Conservation (phyloP, 768 basidiomycete species). For the Panellus pusillus region DNA sequence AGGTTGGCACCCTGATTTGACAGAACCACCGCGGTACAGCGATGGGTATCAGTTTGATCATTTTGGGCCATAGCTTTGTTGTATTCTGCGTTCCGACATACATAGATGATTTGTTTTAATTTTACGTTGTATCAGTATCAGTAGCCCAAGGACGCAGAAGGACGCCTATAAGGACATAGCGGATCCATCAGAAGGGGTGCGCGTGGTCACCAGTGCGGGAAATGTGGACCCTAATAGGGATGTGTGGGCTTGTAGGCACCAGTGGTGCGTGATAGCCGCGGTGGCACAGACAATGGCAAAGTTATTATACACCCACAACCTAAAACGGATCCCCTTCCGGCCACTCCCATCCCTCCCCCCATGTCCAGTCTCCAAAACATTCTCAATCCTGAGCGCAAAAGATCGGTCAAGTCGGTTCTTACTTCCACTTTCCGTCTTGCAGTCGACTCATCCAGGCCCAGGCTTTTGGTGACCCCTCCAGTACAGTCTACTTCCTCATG, state of each 20-base stretch:
- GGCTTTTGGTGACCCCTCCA: conserved; percentile 22
- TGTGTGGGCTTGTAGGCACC: neutral
- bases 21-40: conserved; percentile 4
- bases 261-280: no score
- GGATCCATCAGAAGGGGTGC: conserved; percentile 2
- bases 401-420: conserved; percentile 41
- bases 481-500: conserved; percentile 26
- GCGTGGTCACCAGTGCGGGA: neutral
- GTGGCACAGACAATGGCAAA: no score
- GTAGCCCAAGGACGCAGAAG: conserved; percentile 3
- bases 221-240: neutral
- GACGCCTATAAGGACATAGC: conserved; percentile 1
- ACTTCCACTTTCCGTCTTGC: conserved; percentile 3
- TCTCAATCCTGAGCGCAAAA: conserved; percentile 53
- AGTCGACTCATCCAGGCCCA: conserved; percentile 10
- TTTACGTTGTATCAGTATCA: conserved; percentile 11
- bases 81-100: neutral
- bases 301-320: neutral
- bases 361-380: conserved; percentile 61
- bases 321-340: conserved; percentile 26
- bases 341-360: conserved; percentile 13
- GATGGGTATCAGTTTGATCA: conserved; percentile 20
- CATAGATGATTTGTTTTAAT: neutral
- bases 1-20: conserved; percentile 6
- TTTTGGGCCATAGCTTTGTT: conserved; percentile 14